Evolutionary conservation across 495 filamentous ascomycete genomes (phyloP), one percentile per base, ranked within the genome.

Genomic region (Penicillium roqueforti): DNA sequence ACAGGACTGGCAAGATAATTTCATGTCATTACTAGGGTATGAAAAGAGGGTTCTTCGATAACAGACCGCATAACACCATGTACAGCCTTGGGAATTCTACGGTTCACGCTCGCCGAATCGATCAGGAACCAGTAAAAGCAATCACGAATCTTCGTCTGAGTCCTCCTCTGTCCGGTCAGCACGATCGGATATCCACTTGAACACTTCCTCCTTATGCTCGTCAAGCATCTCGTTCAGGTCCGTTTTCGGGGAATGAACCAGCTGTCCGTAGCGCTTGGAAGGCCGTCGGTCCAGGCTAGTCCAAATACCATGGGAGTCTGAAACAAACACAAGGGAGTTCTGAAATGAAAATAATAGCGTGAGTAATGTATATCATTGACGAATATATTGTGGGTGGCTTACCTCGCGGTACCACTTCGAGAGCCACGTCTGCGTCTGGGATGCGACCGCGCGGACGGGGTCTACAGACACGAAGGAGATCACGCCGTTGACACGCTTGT

Each of bases 281-380:
- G 85, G 79, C 60, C 84, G 85, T 49, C 80, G 76, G 0, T 82
- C 78, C 16, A 67, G 56, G 53, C 80, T 77, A 14, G 65, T 69
- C 89, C 89, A 95, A 55, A 87, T 83, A 8, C 81, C 78, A 59
- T 95, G 91, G 40, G 82, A 73, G 23, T 76, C 71, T 0, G 83
- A 76, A 22, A 95, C 88, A 59, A 86, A 92, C 51, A 95, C 84
- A 2, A 81, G 72, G 0, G 86, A 88, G 66, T 88, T 81, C 61
- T 84, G 23, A 16, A 36, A 32, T 16, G 6, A 8, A 32, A 10
- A 26, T 7, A 20, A 47, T 1, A 25, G 10, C 37, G 47, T 34
- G 13, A 55, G 39, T 25, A 34, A 3, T 1, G 19, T 14, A 37
- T 23, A 26, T 19, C 20, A 4, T 5, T 13, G 28, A 13, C 5